Percentiles rank a stretch among this genome's conserved stretches.
Evolutionary conservation across 805 yeast species (phyloP).

Genomic region (Teunomyces panamensis): DNA sequence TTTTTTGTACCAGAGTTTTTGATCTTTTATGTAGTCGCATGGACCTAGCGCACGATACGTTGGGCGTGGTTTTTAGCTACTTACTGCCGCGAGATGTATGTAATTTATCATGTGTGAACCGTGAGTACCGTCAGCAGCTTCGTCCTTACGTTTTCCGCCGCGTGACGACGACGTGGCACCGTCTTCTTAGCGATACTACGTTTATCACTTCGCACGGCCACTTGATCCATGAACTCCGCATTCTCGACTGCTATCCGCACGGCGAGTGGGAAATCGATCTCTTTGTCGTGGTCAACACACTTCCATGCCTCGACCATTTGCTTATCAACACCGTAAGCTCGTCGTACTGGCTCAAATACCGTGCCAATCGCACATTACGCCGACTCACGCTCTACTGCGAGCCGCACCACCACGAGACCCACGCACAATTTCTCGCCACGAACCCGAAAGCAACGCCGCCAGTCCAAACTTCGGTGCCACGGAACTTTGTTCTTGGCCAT

Average conservation of each 20-base stretch:
- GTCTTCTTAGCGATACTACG: conserved; percentile 13
- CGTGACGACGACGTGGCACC: conserved; percentile 26
- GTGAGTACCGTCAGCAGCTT: conserved; percentile 16
- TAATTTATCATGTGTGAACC: conserved; percentile 15
- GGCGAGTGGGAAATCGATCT: conserved; percentile 38
- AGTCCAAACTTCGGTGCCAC: conserved; percentile 14
- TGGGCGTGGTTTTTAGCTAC: conserved; percentile 5
- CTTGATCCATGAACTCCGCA: conserved; percentile 23
- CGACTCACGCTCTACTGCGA: conserved; percentile 27
- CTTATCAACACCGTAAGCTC: conserved; percentile 32
- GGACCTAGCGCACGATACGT: background rate
- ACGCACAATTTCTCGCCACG: conserved; percentile 3
- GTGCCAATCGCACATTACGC: conserved; percentile 17
- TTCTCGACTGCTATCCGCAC: conserved; percentile 28
- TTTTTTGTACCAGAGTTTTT: background rate
- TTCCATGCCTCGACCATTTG: conserved; percentile 23
- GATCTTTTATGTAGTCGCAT: background rate
- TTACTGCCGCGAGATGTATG: conserved; percentile 10
- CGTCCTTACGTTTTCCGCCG: conserved; percentile 16
- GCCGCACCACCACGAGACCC: conserved; percentile 16
- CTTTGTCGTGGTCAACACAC: conserved; percentile 14
- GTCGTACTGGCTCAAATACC: conserved; percentile 42
- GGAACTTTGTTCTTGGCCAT: conserved; percentile 45
- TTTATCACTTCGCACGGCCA: conserved; percentile 5
- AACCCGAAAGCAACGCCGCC: background rate